Percentiles rank a stretch among this genome's conserved stretches.
phyloP scores from a whole-genome alignment of 2,329 filamentous ascomycete genomes.

The Geosmithia flava region DNA sequence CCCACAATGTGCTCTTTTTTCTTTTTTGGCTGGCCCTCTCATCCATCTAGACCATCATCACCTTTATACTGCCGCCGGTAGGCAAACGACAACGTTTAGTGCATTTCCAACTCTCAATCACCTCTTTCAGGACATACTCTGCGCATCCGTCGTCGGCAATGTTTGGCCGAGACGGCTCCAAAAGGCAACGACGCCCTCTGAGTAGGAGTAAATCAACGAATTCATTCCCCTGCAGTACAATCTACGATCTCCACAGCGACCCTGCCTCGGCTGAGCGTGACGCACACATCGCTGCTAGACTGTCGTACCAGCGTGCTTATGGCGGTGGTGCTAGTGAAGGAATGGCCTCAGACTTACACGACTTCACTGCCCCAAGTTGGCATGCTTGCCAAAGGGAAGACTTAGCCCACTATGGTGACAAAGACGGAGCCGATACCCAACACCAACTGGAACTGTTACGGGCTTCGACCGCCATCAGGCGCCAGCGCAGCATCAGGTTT shows the following conservation, averaged over 20 bases:
- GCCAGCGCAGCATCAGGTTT: constrained; percentile 45
- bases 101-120: not conserved
- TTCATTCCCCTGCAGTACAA: constrained; percentile 26
- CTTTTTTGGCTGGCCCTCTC: not conserved
- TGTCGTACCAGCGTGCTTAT: constrained; percentile 45
- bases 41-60: not conserved
- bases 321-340: constrained; percentile 16
- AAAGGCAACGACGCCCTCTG: constrained; percentile 25
- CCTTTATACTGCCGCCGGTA: not conserved
- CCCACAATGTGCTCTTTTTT: not conserved
- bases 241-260: constrained; percentile 29
- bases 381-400: no score
- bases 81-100: not conserved
- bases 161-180: constrained; percentile 36
- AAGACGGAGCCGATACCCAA: constrained; percentile 1
- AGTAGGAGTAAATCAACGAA: constrained; percentile 41
- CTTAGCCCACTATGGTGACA: not conserved
- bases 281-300: constrained; percentile 47
- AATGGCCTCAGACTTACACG: not conserved
- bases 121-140: not conserved
- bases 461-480: constrained; percentile 15
- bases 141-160: constrained; percentile 15
- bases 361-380: not conserved
- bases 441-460: not conserved
- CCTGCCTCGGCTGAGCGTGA: constrained; percentile 39